A percentile compares a stretch with the other conserved stretches of the same genome.
Conservation (phyloP, 257 asterid species). For the Solanum pennellii region DNA sequence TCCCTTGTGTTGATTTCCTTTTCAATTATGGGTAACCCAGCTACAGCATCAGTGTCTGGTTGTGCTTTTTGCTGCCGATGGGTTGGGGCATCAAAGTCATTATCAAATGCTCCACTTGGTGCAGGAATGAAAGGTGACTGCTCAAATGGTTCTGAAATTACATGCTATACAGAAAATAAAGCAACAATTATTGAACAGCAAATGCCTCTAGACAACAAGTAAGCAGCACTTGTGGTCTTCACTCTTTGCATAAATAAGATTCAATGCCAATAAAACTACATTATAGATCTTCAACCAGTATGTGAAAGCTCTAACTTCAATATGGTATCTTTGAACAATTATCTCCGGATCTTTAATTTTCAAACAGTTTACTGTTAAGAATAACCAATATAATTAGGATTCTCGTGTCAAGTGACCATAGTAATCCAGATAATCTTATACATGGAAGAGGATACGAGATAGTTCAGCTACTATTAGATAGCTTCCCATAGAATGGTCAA, state of each 20-base stretch:
- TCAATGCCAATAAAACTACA: neutral
- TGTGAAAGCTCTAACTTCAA: neutral
- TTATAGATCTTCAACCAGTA: neutral
- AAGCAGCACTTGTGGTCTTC: neutral
- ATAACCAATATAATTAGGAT: neutral
- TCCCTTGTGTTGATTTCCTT: slow-evolving; percentile 69
- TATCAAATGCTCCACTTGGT: slow-evolving; percentile 56
- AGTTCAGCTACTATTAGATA: neutral
- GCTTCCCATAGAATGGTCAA: neutral
- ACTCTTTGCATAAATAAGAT: neutral
- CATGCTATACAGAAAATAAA: slow-evolving; percentile 61
- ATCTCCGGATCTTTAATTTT: neutral
- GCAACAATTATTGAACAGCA: neutral
- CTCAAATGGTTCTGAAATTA: slow-evolving; percentile 84
- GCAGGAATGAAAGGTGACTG: slow-evolving; percentile 94
- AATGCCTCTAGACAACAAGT: neutral
- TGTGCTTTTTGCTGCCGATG: slow-evolving; percentile 50
- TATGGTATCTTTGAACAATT: neutral
- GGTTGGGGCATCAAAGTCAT: slow-evolving; percentile 49
- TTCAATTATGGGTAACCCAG: slow-evolving; percentile 38
- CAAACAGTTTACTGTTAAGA: neutral
- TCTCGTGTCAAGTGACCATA: neutral
- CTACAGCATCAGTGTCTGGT: slow-evolving; percentile 46
- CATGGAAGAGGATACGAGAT: neutral
- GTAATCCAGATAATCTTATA: neutral